phyloP scores from a whole-genome alignment of 805 yeast species.

The Kurtzmaniella fragi region DNA sequence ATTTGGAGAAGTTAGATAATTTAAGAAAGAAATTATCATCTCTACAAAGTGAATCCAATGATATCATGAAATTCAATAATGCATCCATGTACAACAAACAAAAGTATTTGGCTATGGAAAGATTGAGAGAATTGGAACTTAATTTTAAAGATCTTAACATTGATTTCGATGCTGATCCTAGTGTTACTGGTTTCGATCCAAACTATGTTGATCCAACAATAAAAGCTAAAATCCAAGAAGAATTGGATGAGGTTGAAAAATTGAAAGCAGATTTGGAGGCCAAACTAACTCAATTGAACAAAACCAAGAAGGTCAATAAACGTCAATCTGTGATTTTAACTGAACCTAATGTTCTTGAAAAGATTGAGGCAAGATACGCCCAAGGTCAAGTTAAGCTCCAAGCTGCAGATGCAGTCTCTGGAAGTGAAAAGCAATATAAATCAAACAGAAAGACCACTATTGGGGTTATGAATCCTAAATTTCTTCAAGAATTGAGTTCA shows the following conservation, averaged over 20 bases:
- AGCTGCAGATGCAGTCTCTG: slow-evolving; percentile 5
- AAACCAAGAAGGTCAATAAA: slow-evolving; percentile 6
- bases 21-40: slow-evolving; percentile 55
- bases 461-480: slow-evolving; percentile 42
- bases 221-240: slow-evolving; percentile 34
- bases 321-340: slow-evolving; percentile 9
- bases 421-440: slow-evolving; percentile 20
- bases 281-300: slow-evolving; percentile 25
- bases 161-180: slow-evolving; percentile 33
- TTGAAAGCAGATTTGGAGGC: slow-evolving; percentile 35
- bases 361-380: slow-evolving; percentile 40
- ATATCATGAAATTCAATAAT: slow-evolving; percentile 63
- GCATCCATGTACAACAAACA: slow-evolving; percentile 56
- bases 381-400: slow-evolving; percentile 36
- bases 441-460: slow-evolving; percentile 28
- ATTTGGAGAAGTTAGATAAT: slow-evolving; percentile 48
- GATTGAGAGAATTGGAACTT: slow-evolving; percentile 65
- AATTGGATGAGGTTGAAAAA: slow-evolving; percentile 38
- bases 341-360: slow-evolving; percentile 14
- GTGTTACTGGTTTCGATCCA: slow-evolving; percentile 9
- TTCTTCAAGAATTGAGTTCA: slow-evolving; percentile 48
- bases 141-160: slow-evolving; percentile 62
- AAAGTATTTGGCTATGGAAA: slow-evolving; percentile 61
- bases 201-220: slow-evolving; percentile 29
- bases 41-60: slow-evolving; percentile 71